Conservation (phyloP, 306 rosid species). For the Purshia tridentata region DNA sequence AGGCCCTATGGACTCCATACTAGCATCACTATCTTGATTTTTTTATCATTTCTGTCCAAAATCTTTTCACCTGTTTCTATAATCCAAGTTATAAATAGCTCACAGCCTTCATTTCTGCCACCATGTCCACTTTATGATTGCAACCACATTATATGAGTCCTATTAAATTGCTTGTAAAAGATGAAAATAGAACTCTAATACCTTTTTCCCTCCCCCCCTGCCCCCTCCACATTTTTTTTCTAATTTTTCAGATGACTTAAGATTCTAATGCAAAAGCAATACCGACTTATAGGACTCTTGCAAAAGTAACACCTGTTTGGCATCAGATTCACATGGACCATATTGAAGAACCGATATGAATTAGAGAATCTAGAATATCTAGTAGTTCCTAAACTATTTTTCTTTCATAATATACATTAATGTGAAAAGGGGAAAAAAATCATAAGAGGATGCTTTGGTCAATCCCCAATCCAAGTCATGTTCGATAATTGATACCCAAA, state of each 20-base stretch:
- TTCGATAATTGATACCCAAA: no score
- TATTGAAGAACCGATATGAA: constrained; percentile 11
- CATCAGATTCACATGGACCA: constrained; percentile 21
- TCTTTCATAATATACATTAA: no score
- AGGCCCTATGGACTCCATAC: no score
- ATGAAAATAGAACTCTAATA: not conserved
- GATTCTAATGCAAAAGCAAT: constrained; percentile 16
- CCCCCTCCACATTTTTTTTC: not conserved
- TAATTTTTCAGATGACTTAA: not conserved
- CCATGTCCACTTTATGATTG: constrained; percentile 2
- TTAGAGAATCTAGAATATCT: not conserved
- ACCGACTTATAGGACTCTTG: not conserved
- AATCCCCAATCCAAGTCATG: no score
- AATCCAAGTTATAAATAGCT: no score
- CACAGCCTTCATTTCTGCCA: not conserved
- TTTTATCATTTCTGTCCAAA: no score
- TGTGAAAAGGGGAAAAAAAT: no score
- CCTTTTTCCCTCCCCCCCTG: no score
- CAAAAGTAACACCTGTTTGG: constrained; percentile 7
- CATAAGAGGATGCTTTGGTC: no score
- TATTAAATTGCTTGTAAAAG: not conserved
- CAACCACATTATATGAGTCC: not conserved
- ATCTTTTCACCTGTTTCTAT: no score
- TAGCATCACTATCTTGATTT: no score
- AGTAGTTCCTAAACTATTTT: not conserved